Base-by-base conservation (phyloP, 768 basidiomycete genomes). In the Rhizopogon rudus region DNA sequence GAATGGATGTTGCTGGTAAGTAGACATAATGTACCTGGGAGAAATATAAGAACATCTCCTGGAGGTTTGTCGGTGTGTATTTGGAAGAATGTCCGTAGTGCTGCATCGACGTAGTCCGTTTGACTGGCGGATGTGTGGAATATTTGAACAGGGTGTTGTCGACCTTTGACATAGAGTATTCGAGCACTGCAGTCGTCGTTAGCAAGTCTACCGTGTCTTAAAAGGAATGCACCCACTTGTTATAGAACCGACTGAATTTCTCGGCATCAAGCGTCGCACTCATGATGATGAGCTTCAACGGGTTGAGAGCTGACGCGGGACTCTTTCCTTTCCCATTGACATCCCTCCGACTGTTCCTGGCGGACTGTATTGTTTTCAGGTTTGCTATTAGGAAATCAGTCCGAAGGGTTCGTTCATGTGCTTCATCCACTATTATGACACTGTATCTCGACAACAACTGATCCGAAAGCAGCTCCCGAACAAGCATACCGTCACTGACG, bases 401-500 rank as follows among this genome's bases (percentile, higher is more conserved):
- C 40, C 95, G 82, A 29, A 99, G 74, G 0, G 93, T 96, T 54
- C 97, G 82, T 67, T 99, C 97, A 71, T 99, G 97, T 0, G 97
- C 97, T 69, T 99, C 97, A 63, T 99, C 97, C 42, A 99, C 86
- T 54, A 98, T 78, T 51, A 99, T 78, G 31, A 94, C 83, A 65
- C 89, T 88, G 72, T 98, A 99, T 55, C 78, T 79, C 52, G 83
- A 84, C 44, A 98, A 76, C 33, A 87, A 67, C 14, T 83, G 77
- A 66, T 95, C 93, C 42, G 81, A 82, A 57, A 95, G 78, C 49
- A 95, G 81, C 77, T 99, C 97, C 42, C 94, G 83, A 42, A 95
- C 87, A 60, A 98, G 86, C 91, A 98, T 98, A 59, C 97, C 97
- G 63, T 99, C 97, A 53, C 95, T 98, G 71, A 97, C 80, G 66